These are phyloP conservation scores for Carex myosuroides DNA, from an alignment of 176 grass and related monocot species.

Conservation along the genomic window DNA sequence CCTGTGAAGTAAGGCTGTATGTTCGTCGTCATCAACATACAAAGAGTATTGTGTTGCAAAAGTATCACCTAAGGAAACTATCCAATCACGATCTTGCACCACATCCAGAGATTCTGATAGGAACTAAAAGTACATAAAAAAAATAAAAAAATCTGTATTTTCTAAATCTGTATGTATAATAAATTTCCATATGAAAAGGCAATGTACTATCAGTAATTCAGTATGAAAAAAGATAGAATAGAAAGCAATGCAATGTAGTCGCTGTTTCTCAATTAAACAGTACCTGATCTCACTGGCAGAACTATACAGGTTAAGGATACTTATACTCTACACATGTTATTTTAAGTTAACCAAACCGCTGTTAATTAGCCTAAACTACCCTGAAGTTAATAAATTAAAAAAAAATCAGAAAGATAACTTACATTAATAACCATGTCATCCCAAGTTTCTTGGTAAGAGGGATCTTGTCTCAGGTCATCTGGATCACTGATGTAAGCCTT, in stretches of 20 bases:
- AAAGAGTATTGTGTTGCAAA: constrained; percentile 89
- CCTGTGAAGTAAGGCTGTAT: constrained; percentile 90
- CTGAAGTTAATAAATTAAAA: constrained; percentile 4
- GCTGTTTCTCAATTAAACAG: background rate
- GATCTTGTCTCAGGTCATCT: constrained; percentile 92
- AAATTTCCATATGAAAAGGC: background rate
- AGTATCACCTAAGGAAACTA: constrained; percentile 82
- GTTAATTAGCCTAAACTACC: background rate
- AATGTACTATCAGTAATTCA: background rate
- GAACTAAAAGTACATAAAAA: constrained; percentile 56
- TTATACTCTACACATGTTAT: background rate
- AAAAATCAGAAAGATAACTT: constrained; percentile 33
- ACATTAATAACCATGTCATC: constrained; percentile 97
- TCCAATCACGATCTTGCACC: constrained; percentile 76
- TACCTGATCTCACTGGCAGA: background rate
- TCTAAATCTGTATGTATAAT: background rate
- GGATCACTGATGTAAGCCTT: constrained; percentile 96
- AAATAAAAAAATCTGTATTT: constrained; percentile 19
- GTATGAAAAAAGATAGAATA: background rate
- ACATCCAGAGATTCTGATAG: constrained; percentile 93
- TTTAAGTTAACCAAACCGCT: background rate
- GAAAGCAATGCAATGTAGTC: background rate
- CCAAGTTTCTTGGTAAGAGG: constrained; percentile 92
- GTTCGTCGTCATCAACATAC: constrained; percentile 66
- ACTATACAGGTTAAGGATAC: background rate